Percentiles rank a stretch among this genome's conserved stretches.
phyloP scores from a whole-genome alignment of 2,329 filamentous ascomycete genomes.

The Alternaria incomplexa region DNA sequence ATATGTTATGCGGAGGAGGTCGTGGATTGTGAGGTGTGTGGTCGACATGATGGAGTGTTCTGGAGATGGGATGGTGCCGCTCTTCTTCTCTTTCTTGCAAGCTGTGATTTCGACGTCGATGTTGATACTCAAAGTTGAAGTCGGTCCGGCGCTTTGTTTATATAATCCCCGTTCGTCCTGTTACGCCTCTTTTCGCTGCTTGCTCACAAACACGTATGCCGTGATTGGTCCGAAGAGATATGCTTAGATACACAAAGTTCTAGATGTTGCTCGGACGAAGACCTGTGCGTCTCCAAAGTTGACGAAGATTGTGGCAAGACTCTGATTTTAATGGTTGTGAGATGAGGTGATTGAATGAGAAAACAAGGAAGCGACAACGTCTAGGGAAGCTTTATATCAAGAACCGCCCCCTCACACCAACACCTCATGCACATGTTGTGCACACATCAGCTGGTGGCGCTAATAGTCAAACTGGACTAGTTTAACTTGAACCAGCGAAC shows the following conservation, averaged over 20 bases:
- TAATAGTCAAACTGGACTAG: constrained; percentile 1
- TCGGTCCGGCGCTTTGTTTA: constrained; percentile 1
- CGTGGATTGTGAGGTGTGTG: constrained; percentile 37
- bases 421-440: not conserved
- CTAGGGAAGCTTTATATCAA: not conserved
- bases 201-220: constrained; percentile 29
- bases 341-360: not conserved
- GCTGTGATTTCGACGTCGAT: not conserved
- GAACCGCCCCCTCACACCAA: not conserved
- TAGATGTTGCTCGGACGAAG: not conserved
- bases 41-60: too few relatives aligned
- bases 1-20: constrained; percentile 44
- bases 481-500: not conserved
- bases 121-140: not conserved
- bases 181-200: constrained; percentile 3
- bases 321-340: not conserved
- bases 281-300: not conserved
- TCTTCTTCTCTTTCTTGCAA: not conserved
- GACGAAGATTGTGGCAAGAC: not conserved
- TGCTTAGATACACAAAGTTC: constrained; percentile 7
- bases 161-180: constrained; percentile 4
- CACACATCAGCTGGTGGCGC: not conserved
- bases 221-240: constrained; percentile 23
- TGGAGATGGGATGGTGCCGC: not conserved
- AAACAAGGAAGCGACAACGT: not conserved